Conservation (phyloP, 805 yeast genomes). For the Yarrowia sp. region DNA sequence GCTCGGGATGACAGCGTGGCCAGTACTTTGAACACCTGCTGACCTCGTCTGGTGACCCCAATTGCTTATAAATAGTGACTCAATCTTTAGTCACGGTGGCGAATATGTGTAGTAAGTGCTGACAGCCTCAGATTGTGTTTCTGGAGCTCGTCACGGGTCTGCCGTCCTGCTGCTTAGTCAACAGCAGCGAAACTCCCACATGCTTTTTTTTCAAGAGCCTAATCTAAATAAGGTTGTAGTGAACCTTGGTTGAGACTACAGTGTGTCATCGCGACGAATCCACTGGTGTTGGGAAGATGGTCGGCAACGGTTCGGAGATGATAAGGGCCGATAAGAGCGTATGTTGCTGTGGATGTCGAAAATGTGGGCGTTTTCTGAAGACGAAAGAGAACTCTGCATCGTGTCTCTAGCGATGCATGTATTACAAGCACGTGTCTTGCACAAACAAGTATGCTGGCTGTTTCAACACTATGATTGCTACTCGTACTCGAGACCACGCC, state of each 20-base stretch:
- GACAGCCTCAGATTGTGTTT: not conserved
- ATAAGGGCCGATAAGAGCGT: not conserved
- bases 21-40: not conserved
- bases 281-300: not conserved
- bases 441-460: not conserved
- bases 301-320: not conserved
- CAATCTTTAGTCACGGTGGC: not conserved
- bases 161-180: not conserved
- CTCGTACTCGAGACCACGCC: not conserved
- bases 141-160: not conserved
- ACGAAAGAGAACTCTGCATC: not conserved
- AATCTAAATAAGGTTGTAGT: not conserved
- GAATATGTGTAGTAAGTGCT: not conserved
- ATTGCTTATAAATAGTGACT: not conserved
- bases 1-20: slow-evolving; percentile 24
- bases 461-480: slow-evolving; percentile 1
- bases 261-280: not conserved
- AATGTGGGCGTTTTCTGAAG: not conserved
- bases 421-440: not conserved
- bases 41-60: not conserved
- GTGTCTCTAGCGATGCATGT: not conserved
- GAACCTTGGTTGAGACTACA: not conserved
- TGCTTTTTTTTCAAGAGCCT: not conserved
- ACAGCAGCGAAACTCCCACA: not conserved
- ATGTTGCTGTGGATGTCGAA: not conserved